A percentile compares a stretch with the other conserved stretches of the same genome.
These are phyloP conservation scores for Suillus tomentosus DNA, from an alignment of 768 basidiomycete species.

Conservation along the genomic window DNA sequence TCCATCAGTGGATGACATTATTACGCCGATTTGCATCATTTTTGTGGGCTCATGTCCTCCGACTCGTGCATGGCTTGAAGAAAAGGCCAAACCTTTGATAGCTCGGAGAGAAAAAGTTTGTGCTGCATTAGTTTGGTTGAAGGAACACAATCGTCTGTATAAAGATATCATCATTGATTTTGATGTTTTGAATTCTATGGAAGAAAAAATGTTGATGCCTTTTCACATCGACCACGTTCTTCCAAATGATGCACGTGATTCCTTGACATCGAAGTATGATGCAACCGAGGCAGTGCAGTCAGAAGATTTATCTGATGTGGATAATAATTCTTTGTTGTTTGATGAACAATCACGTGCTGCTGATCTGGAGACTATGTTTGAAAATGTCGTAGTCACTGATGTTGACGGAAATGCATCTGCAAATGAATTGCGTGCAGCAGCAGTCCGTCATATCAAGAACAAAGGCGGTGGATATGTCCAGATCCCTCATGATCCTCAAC, in stretches of 20 bases:
- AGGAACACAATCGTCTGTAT: conserved; percentile 39
- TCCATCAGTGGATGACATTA: conserved; percentile 37
- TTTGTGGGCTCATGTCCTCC: conserved; percentile 40
- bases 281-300: background rate
- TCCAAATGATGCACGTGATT: conserved; percentile 15
- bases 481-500: background rate
- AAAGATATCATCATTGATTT: conserved; percentile 31
- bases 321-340: no score
- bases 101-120: conserved; percentile 35
- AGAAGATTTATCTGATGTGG: no score
- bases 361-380: conserved; percentile 9
- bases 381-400: conserved; percentile 35
- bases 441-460: background rate
- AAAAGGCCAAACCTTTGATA: conserved; percentile 36
- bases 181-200: conserved; percentile 19
- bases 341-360: no score
- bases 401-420: conserved; percentile 17
- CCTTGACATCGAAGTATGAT: conserved; percentile 21
- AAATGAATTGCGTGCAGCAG: background rate
- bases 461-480: background rate
- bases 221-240: conserved; percentile 32
- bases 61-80: conserved; percentile 30
- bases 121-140: conserved; percentile 38
- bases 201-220: conserved; percentile 24
- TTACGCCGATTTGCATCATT: conserved; percentile 40